Conservation (phyloP, 768 basidiomycete species). For the Russula virescens region DNA sequence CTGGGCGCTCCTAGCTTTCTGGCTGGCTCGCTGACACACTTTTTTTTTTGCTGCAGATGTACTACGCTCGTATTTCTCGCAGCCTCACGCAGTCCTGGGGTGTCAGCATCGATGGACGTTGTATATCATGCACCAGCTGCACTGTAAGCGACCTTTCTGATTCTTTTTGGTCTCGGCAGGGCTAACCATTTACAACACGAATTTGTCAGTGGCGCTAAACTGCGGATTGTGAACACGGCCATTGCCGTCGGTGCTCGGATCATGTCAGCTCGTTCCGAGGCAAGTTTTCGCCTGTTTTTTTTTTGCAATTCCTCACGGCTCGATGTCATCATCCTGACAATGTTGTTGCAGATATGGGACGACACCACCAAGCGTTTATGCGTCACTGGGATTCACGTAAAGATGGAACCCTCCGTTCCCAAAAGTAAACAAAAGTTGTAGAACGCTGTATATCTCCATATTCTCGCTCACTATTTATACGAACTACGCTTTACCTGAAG, state of each 20-base stretch:
- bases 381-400: slow-evolving; percentile 23
- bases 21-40: background rate
- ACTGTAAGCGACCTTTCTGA: slow-evolving; percentile 10
- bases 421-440: slow-evolving; percentile 16
- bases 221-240: slow-evolving; percentile 27
- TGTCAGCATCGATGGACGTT: slow-evolving; percentile 24
- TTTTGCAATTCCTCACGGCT: too few relatives aligned
- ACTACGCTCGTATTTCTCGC: slow-evolving; percentile 23
- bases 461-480: too few relatives aligned
- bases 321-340: background rate
- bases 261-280: slow-evolving; percentile 27
- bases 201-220: slow-evolving; percentile 20
- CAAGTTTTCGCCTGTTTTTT: too few relatives aligned
- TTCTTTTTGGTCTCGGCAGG: too few relatives aligned
- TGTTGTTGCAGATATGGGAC: slow-evolving; percentile 25
- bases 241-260: slow-evolving; percentile 25
- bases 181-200: background rate
- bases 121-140: slow-evolving; percentile 26
- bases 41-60: slow-evolving; percentile 15
- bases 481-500: background rate
- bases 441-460: background rate
- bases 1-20: too few relatives aligned
- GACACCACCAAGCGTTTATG: slow-evolving; percentile 21
- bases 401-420: slow-evolving; percentile 24
- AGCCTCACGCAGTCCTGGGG: background rate